Base-by-base conservation (phyloP, 2,329 filamentous ascomycete species). In the Arthrobotrys iridis region DNA sequence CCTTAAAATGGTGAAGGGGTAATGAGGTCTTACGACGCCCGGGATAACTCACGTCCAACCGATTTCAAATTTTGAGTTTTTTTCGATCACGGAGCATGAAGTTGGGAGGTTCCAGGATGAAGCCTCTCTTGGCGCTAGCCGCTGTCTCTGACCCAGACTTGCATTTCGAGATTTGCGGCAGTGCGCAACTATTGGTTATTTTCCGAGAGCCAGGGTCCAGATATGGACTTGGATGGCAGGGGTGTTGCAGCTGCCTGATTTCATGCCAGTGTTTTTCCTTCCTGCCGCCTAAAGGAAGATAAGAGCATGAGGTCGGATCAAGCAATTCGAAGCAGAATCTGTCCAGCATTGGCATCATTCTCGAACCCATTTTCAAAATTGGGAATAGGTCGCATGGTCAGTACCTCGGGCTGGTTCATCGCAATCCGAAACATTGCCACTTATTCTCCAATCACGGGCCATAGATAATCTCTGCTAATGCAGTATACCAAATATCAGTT, bases 231-330 rank as follows among this genome's bases (percentile, higher is more conserved):
- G 37, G 64, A 58, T 40, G n/a, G 28, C 46, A 55, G 59, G 57
- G 66, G 48, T 71, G 63, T 50, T 62, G 64, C 71, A 75, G 71
- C 63, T 75, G 71, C 71, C 71, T 75, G 63, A 68, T 75, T 67
- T 59, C 18, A 58, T 63, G 26, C 63, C 24, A 24, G 35, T 45
- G 26, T 50, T 46, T 41, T 58, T 64, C 57, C 71, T 67, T 63
- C 63, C 71, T 75, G 71, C 62, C 70, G 70, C 71, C 71, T 75
- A 75, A 60, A 75, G 50, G 22, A 64, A 45, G 71, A 75, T 68
- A 75, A 75, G 55, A 75, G 57, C 33, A 41, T 57, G 48, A 43
- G 57, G 62, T 75, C 58, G 33, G 28, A 68, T 66, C 15, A 63
- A 75, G 71, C 63, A 68, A 68, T 68, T 75, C 63, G 55, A 75